These are phyloP conservation scores for Chrysophaeum taylorii DNA, from an alignment of 352 stramenopile genomes.

Conservation along the genomic window DNA sequence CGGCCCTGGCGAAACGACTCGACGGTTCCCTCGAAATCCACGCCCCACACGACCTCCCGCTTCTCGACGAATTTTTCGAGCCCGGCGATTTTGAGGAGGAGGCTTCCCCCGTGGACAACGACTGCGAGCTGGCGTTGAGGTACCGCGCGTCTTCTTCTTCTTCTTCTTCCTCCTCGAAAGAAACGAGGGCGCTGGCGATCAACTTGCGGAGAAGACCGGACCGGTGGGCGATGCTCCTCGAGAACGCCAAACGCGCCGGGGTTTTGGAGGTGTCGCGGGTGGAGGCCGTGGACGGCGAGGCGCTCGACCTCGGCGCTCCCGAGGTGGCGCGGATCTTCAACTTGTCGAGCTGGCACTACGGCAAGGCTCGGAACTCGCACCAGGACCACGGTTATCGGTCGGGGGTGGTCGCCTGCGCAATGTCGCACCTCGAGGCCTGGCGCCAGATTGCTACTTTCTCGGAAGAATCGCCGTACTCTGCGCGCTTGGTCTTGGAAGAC, in stretches of 20 bases:
- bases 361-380: constrained; percentile 9
- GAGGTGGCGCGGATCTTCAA: constrained; percentile 11
- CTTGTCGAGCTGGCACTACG: constrained; percentile 17
- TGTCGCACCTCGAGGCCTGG: constrained; percentile 18
- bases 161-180: neutral
- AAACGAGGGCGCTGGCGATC: neutral
- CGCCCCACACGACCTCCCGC: no score
- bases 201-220: constrained; percentile 16
- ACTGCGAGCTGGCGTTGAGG: no score
- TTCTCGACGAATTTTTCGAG: no score
- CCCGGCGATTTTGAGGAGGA: no score
- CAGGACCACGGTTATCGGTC: constrained; percentile 20
- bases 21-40: no score
- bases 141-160: no score
- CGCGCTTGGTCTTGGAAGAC: constrained; percentile 19
- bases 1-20: no score
- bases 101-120: no score
- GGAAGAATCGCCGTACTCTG: no score
- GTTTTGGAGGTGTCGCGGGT: neutral
- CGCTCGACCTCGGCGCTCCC: constrained; percentile 4
- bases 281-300: constrained; percentile 16
- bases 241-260: neutral
- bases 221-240: neutral
- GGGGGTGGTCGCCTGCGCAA: constrained; percentile 17
- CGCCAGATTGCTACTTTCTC: no score